Conservation (phyloP, 2,329 filamentous ascomycete species). For the Pleurostoma richardsiae region DNA sequence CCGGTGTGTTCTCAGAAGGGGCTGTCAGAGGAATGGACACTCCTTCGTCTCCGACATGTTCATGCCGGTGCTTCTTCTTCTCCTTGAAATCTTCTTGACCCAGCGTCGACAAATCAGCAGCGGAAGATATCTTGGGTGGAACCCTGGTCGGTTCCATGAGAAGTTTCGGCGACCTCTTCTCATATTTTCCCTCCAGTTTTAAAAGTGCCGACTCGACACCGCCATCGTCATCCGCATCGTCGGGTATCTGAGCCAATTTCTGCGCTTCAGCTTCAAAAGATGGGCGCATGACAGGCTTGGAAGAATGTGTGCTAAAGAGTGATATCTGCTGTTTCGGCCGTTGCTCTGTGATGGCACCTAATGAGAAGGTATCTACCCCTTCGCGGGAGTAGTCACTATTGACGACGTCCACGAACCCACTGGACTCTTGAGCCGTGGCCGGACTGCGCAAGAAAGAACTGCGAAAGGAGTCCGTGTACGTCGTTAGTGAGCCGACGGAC, state of each 20-base stretch:
- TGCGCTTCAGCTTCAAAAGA: slow-evolving; percentile 89
- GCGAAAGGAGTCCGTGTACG: slow-evolving; percentile 54
- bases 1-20: slow-evolving; percentile 11
- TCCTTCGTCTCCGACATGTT: slow-evolving; percentile 37
- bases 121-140: slow-evolving; percentile 5
- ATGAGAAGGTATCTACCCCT: slow-evolving; percentile 45
- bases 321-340: slow-evolving; percentile 42
- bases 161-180: slow-evolving; percentile 42
- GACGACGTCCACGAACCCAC: slow-evolving; percentile 37
- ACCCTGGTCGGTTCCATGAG: slow-evolving; percentile 30
- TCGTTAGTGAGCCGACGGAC: slow-evolving; percentile 55
- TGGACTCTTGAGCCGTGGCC: slow-evolving; percentile 24
- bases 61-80: slow-evolving; percentile 38
- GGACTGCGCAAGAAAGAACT: slow-evolving; percentile 49
- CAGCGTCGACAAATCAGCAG: slow-evolving; percentile 1
- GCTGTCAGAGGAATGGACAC: slow-evolving; percentile 22
- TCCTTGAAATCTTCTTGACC: slow-evolving; percentile 24
- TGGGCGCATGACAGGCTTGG: slow-evolving; percentile 57
- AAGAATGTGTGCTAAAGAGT: slow-evolving; percentile 57
- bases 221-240: slow-evolving; percentile 72
- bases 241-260: slow-evolving; percentile 80
- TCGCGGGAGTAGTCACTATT: slow-evolving; percentile 35
- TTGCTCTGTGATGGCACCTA: slow-evolving; percentile 50
- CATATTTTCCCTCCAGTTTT: slow-evolving; percentile 86
- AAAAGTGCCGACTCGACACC: slow-evolving; percentile 88